Percentiles rank a stretch among this genome's conserved stretches.
Evolutionary conservation across 1,284 basidiomycete genomes (phyloP).

Genomic region (Malassezia equina): DNA sequence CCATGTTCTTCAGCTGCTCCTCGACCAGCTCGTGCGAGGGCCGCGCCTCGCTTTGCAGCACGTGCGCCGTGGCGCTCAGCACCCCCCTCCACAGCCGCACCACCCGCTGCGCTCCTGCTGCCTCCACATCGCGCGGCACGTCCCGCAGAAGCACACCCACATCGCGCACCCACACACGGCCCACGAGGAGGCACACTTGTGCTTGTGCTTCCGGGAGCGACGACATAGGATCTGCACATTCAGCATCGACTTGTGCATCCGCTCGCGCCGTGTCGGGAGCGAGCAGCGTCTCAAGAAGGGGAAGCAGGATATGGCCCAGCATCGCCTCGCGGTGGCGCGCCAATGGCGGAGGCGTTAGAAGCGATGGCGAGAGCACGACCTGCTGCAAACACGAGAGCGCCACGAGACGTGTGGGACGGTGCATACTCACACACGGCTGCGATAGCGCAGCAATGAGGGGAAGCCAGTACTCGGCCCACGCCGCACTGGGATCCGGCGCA

Average conservation of each 20-base stretch:
- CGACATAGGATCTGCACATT: constrained; percentile 55
- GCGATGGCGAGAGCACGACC: constrained; percentile 68
- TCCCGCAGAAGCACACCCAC: constrained; percentile 63
- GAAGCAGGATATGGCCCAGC: constrained; percentile 83
- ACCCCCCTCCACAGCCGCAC: constrained; percentile 61
- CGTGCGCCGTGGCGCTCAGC: background rate
- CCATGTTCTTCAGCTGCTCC: constrained; percentile 90
- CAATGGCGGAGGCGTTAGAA: constrained; percentile 48
- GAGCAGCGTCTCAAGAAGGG: constrained; percentile 79
- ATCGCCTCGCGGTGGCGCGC: constrained; percentile 50
- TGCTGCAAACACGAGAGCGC: constrained; percentile 79
- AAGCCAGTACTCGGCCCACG: constrained; percentile 71
- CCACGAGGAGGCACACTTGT: constrained; percentile 73
- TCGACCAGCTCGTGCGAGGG: constrained; percentile 78
- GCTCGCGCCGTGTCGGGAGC: constrained; percentile 69
- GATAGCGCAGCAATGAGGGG: constrained; percentile 68
- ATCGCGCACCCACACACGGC: constrained; percentile 90
- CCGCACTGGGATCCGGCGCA: constrained; percentile 49
- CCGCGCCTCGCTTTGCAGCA: constrained; percentile 18
- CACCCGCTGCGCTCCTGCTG: constrained; percentile 46
- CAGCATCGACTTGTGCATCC: constrained; percentile 65
- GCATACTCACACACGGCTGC: constrained; percentile 73
- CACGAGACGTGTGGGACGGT: constrained; percentile 71
- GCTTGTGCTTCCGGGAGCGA: constrained; percentile 75
- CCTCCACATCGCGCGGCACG: background rate